Base-by-base conservation (phyloP, 352 stramenopile genomes). In the Phytophthora kernoviae region DNA sequence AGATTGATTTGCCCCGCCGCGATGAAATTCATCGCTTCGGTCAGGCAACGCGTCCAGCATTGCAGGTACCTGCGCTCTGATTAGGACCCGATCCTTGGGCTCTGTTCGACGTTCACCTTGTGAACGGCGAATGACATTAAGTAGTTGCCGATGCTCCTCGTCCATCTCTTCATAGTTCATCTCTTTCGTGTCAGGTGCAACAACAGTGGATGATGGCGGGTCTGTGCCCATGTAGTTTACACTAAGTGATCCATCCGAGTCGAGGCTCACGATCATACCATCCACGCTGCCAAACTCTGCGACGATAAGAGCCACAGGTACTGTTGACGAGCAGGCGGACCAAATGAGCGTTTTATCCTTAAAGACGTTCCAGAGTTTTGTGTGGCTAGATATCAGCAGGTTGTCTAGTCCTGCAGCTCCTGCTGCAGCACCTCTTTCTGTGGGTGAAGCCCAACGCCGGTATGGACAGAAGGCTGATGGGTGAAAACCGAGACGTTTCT, bases 111-210 rank as follows among this genome's bases (percentile, higher is more conserved):
- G 71, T 50, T 93, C 82, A 9, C 77, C 74, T 27, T 94, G 86
- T n/a, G 79, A 68, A 4, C 84, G 74, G 8, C 88, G 71, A 47
- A 96, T 96, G n/a, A 94, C 80, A 48, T 93, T 88, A 12, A 97
- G 73, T 14, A 98, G 62, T 42, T 87, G 73, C 14, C 88, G 84
- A 41, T 97, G 87, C 59, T 97, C 91, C 47, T 93, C 85, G 51
- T 97, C 90, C 70, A 97, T 96, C 53, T 96, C 87, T 50, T 95
- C 88, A 47, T 97, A 97, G 55, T 96, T 94, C 36, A 97, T 68
- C 22, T 96, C 87, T 43, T 96, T 96, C 15, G 70, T 75, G 27
- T 90, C 81, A 2, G 79, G 58, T 0, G 73, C 70, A 10, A 90
- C 80, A 4, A 96, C 75, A 1, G 87, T 69, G 17, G 82, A 87